Evolutionary conservation across 805 yeast species (phyloP).

Genomic region (Lipomyces sp.): DNA sequence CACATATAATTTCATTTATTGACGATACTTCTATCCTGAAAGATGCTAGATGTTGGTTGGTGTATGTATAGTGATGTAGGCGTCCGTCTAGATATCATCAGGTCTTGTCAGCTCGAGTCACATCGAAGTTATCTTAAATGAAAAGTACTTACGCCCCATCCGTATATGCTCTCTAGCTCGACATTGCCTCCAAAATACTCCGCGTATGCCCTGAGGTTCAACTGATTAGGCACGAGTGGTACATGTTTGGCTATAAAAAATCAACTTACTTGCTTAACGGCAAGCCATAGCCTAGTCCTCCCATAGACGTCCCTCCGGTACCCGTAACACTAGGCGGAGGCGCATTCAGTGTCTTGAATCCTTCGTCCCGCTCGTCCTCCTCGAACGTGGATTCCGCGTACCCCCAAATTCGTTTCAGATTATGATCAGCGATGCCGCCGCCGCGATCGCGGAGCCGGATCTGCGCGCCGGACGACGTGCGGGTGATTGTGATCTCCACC

Average conservation of each 20-base stretch:
- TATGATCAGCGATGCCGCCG: conserved; percentile 74
- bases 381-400: conserved; percentile 83
- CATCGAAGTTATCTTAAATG: conserved; percentile 10
- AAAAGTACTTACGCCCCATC: conserved; percentile 51
- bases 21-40: too few species aligned
- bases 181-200: conserved; percentile 70
- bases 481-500: conserved; percentile 48
- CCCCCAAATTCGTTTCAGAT: conserved; percentile 68
- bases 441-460: conserved; percentile 82
- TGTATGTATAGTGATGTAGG: conserved; percentile 23
- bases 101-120: too few species aligned
- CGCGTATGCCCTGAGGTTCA: conserved; percentile 64
- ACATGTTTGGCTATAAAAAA: too few species aligned
- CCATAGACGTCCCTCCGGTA: conserved; percentile 62
- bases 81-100: conserved; percentile 26
- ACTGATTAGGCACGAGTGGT: too few species aligned
- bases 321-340: conserved; percentile 53
- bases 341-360: conserved; percentile 54
- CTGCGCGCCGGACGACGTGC: conserved; percentile 48
- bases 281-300: conserved; percentile 95
- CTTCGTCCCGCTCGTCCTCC: conserved; percentile 50
- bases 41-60: too few species aligned
- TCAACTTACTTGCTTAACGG: conserved; percentile 55
- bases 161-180: conserved; percentile 65
- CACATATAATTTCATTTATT: too few species aligned